Evolutionary conservation across 805 yeast genomes (phyloP).

Genomic region (Yueomyces sp.): DNA sequence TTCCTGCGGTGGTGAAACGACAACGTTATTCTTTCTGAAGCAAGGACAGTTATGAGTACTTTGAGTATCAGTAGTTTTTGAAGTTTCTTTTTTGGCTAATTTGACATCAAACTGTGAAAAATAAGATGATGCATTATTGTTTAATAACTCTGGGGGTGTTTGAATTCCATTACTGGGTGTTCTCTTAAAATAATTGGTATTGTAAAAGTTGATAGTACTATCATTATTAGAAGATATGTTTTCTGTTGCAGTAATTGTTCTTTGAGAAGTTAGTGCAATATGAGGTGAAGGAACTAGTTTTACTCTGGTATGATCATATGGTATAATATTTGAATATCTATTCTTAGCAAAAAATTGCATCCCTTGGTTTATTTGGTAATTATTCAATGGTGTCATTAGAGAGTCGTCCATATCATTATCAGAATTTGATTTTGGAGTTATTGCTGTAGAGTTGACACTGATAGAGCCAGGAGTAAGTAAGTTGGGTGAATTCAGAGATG

Average conservation of each 20-base stretch:
- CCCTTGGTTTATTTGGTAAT: slow-evolving; percentile 44
- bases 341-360: slow-evolving; percentile 69
- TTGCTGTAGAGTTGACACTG: slow-evolving; percentile 4
- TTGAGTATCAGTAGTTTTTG: neutral
- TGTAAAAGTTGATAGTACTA: neutral
- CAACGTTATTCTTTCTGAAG: neutral
- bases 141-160: neutral
- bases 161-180: neutral
- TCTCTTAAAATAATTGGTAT: neutral
- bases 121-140: neutral
- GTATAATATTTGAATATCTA: slow-evolving; percentile 75
- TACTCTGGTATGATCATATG: slow-evolving; percentile 77
- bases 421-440: slow-evolving; percentile 9
- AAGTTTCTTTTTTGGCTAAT: neutral
- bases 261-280: neutral
- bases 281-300: slow-evolving; percentile 25
- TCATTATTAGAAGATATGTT: neutral
- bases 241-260: neutral
- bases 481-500: neutral
- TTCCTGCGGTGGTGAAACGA: neutral
- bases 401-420: slow-evolving; percentile 6
- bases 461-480: neutral
- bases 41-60: neutral
- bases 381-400: slow-evolving; percentile 18
- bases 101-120: neutral